Evolutionary conservation across 768 basidiomycete genomes (phyloP).

Genomic region (Amanita rubescens): DNA sequence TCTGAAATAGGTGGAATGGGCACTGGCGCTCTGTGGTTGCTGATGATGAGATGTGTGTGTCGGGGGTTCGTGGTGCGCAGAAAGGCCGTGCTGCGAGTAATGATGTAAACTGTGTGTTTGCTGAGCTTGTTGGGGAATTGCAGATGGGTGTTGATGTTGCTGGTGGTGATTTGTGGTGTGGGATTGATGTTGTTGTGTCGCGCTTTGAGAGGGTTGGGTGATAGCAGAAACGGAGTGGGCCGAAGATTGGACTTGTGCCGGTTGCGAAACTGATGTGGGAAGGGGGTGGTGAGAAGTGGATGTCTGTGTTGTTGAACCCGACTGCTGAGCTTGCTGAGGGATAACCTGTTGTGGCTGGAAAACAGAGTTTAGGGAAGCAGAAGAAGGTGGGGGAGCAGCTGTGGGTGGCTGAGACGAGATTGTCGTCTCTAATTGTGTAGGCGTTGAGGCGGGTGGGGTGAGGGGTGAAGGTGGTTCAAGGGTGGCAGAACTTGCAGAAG

Average conservation of each 20-base stretch:
- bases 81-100: constrained; percentile 60
- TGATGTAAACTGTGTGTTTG: constrained; percentile 39
- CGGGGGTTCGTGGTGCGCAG: constrained; percentile 57
- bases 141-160: constrained; percentile 33
- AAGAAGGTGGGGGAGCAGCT: constrained; percentile 32
- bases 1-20: constrained; percentile 59
- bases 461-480: not conserved
- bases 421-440: constrained; percentile 18
- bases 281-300: constrained; percentile 24
- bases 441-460: constrained; percentile 27
- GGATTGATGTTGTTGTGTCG: constrained; percentile 29
- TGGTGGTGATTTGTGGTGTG: constrained; percentile 28
- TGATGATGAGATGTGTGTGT: constrained; percentile 39
- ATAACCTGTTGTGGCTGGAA: constrained; percentile 41
- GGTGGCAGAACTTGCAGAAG: constrained; percentile 21
- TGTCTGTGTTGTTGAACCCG: constrained; percentile 19
- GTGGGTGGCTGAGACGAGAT: constrained; percentile 30
- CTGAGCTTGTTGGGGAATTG: constrained; percentile 33
- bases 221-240: constrained; percentile 23
- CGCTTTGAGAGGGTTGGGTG: constrained; percentile 35
- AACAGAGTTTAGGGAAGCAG: constrained; percentile 32
- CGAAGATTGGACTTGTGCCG: constrained; percentile 23
- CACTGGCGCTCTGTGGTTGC: constrained; percentile 31
- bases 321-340: constrained; percentile 26
- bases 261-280: constrained; percentile 33